A percentile compares a stretch with the other conserved stretches of the same genome.
These are phyloP conservation scores for Trichoderma aggressivum DNA, from an alignment of 2,329 filamentous ascomycete genomes.

Conservation along the genomic window DNA sequence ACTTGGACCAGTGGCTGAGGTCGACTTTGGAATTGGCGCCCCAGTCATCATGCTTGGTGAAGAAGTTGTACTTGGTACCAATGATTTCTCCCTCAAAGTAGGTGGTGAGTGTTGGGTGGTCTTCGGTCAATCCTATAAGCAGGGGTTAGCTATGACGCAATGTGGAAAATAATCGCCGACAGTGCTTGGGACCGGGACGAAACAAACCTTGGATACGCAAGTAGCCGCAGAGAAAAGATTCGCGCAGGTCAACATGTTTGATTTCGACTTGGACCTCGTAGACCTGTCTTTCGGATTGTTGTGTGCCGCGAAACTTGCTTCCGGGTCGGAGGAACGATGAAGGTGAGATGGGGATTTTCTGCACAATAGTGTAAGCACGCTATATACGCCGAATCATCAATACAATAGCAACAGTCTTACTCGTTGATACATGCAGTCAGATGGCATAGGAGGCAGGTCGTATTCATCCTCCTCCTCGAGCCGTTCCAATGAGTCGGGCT, in stretches of 20 bases:
- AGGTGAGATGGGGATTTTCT: constrained; percentile 74
- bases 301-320: constrained; percentile 84
- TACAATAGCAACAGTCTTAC: constrained; percentile 27
- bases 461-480: constrained; percentile 31
- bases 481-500: constrained; percentile 25
- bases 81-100: constrained; percentile 99
- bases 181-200: not conserved
- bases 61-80: constrained; percentile 89
- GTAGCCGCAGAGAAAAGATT: constrained; percentile 94
- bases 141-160: constrained; percentile 19
- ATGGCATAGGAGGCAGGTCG: constrained; percentile 37
- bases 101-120: constrained; percentile 95
- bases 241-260: constrained; percentile 90
- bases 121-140: constrained; percentile 75
- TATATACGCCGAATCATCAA: not conserved
- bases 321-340: constrained; percentile 84
- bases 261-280: constrained; percentile 98
- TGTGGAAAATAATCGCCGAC: not conserved
- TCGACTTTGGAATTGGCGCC: constrained; percentile 90
- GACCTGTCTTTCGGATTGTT: constrained; percentile 86
- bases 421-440: constrained; percentile 37
- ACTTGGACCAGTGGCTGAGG: constrained; percentile 88
- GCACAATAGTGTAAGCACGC: not conserved
- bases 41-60: constrained; percentile 85
- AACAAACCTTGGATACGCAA: constrained; percentile 82